Evolutionary conservation across 306 rosid species (phyloP).

Genomic region (Trichosanthes cucumerina): DNA sequence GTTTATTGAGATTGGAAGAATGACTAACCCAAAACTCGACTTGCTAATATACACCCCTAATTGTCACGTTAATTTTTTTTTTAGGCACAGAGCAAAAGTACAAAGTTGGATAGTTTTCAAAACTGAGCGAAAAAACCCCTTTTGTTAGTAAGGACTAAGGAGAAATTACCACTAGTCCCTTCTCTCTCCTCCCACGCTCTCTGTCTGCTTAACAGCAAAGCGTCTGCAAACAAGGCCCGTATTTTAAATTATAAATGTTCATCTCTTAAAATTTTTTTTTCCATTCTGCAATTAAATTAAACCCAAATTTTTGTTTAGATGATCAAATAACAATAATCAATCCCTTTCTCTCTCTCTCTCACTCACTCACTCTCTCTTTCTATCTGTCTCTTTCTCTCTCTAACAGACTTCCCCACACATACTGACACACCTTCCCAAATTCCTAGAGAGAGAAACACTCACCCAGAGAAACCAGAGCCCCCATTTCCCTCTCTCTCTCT

Average conservation of each 20-base stretch:
- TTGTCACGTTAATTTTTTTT: too few relatives aligned
- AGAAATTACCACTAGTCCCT: not conserved
- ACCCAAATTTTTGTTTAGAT: not conserved
- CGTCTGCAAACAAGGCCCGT: slow-evolving; percentile 18
- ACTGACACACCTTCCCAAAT: slow-evolving; percentile 29
- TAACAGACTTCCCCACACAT: slow-evolving; percentile 15
- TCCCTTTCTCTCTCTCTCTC: not conserved
- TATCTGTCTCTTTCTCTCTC: slow-evolving; percentile 17
- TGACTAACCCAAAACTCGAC: too few relatives aligned
- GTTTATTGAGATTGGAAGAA: too few relatives aligned
- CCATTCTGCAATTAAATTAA: too few relatives aligned
- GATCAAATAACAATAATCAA: slow-evolving; percentile 2
- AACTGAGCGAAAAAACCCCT: too few relatives aligned
- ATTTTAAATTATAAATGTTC: not conserved
- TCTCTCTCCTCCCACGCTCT: not conserved
- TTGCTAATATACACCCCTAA: too few relatives aligned
- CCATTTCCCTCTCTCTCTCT: not conserved
- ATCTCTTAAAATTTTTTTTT: too few relatives aligned
- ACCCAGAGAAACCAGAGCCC: slow-evolving; percentile 8
- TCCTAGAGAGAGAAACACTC: slow-evolving; percentile 40
- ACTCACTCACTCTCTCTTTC: not conserved
- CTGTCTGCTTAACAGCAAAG: slow-evolving; percentile 37
- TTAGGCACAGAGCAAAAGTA: too few relatives aligned
- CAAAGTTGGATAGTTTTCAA: too few relatives aligned
- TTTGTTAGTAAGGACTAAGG: not conserved